phyloP scores from a whole-genome alignment of 2,329 filamentous ascomycete genomes.

The Pseudocercospora pini-densiflorae region DNA sequence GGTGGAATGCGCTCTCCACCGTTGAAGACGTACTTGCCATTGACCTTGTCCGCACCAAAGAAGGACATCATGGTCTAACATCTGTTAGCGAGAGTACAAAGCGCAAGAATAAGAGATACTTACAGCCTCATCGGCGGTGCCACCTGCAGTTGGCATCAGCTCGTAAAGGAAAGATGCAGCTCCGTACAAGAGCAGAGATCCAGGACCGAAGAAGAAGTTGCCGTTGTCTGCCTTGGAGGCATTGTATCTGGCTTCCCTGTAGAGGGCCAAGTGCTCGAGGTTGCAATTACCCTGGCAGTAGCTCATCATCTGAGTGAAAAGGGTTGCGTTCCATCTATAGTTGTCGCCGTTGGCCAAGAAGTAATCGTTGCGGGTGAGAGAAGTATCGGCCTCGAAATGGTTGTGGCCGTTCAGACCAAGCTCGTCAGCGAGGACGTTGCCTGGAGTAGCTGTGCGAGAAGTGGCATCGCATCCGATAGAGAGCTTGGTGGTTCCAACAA shows the following conservation, averaged over 20 bases:
- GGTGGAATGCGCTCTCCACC: slow-evolving; percentile 44
- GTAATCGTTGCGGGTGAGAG: slow-evolving; percentile 47
- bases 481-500: slow-evolving; percentile 41
- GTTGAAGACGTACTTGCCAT: slow-evolving; percentile 46
- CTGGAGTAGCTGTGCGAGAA: slow-evolving; percentile 40
- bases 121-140: slow-evolving; percentile 40
- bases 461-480: slow-evolving; percentile 50
- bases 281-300: slow-evolving; percentile 43
- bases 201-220: slow-evolving; percentile 49
- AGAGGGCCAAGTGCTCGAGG: slow-evolving; percentile 35
- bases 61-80: slow-evolving; percentile 43
- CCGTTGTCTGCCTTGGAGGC: slow-evolving; percentile 43
- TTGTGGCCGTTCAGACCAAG: slow-evolving; percentile 49
- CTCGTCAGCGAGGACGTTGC: slow-evolving; percentile 39
- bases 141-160: slow-evolving; percentile 42
- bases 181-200: slow-evolving; percentile 44
- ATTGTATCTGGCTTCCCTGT: slow-evolving; percentile 45
- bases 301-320: slow-evolving; percentile 44
- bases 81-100: slow-evolving; percentile 31
- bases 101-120: slow-evolving; percentile 6
- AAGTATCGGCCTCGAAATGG: slow-evolving; percentile 47
- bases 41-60: slow-evolving; percentile 49
- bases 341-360: slow-evolving; percentile 41
- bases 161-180: slow-evolving; percentile 50
- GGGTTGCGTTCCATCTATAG: slow-evolving; percentile 44